These are phyloP conservation scores for Poa pratensis DNA, from an alignment of 176 grass and related monocot genomes.

Conservation along the genomic window DNA sequence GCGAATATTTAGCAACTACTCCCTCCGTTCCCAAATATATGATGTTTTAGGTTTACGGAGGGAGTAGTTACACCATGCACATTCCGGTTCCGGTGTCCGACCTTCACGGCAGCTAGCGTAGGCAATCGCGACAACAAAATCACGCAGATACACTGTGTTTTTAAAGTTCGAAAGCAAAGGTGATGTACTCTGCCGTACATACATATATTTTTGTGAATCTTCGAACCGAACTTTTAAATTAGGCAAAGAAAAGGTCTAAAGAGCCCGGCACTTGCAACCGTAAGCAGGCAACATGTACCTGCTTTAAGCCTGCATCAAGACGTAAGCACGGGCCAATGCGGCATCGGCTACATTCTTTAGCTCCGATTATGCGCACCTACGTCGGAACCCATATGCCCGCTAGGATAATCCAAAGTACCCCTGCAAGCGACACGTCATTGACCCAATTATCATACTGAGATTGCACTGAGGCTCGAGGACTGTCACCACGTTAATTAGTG, in stretches of 20 bases:
- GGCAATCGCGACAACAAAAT: background rate
- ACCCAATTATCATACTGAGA: background rate
- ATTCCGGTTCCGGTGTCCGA: background rate
- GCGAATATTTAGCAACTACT: too few relatives aligned
- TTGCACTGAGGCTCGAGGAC: too few relatives aligned
- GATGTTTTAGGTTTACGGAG: too few relatives aligned
- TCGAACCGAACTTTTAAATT: background rate
- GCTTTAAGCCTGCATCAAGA: slow-evolving; percentile 4
- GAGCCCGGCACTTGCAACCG: background rate
- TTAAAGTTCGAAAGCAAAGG: background rate
- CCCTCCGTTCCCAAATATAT: too few relatives aligned
- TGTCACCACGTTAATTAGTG: background rate
- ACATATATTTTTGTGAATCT: background rate
- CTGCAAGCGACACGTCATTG: slow-evolving; percentile 40
- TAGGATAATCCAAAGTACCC: background rate
- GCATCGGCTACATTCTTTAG: background rate
- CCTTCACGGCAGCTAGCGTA: background rate
- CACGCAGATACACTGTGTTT: too few relatives aligned
- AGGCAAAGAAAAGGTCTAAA: background rate
- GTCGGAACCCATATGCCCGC: background rate
- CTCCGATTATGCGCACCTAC: background rate
- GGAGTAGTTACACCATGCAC: too few relatives aligned
- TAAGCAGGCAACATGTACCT: background rate
- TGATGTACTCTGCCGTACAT: background rate
- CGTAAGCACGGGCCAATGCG: background rate